These are phyloP conservation scores for Coix lacrymajobi DNA, from an alignment of 176 grass and related monocot species.

Conservation along the genomic window DNA sequence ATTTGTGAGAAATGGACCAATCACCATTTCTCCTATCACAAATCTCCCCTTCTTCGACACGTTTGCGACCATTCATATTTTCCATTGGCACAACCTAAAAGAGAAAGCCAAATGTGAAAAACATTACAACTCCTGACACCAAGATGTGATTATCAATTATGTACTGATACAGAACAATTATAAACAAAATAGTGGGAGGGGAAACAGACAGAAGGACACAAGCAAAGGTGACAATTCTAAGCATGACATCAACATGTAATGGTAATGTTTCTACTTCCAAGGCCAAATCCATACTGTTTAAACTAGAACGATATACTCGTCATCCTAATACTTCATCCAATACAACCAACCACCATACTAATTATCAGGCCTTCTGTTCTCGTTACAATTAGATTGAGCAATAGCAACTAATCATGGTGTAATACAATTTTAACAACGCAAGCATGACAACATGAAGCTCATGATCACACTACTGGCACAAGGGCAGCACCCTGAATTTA, in stretches of 20 bases:
- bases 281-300: neutral
- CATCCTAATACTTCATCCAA: neutral
- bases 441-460: neutral
- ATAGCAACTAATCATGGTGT: neutral
- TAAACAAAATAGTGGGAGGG: neutral
- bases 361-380: neutral
- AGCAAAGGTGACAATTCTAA: neutral
- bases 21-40: constrained; percentile 99
- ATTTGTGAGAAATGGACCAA: constrained; percentile 15
- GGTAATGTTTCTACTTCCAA: neutral
- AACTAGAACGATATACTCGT: neutral
- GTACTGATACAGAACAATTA: neutral
- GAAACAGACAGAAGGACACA: neutral
- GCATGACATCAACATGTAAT: neutral
- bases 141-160: neutral
- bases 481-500: neutral
- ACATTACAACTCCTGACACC: neutral
- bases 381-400: neutral
- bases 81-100: constrained; percentile 90
- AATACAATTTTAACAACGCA: neutral
- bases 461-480: neutral
- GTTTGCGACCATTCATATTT: constrained; percentile 91
- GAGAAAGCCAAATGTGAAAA: neutral
- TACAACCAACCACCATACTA: neutral
- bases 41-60: constrained; percentile 76